Base-by-base conservation (phyloP, 176 grass and related monocot species). In the Elaeis guineensis region DNA sequence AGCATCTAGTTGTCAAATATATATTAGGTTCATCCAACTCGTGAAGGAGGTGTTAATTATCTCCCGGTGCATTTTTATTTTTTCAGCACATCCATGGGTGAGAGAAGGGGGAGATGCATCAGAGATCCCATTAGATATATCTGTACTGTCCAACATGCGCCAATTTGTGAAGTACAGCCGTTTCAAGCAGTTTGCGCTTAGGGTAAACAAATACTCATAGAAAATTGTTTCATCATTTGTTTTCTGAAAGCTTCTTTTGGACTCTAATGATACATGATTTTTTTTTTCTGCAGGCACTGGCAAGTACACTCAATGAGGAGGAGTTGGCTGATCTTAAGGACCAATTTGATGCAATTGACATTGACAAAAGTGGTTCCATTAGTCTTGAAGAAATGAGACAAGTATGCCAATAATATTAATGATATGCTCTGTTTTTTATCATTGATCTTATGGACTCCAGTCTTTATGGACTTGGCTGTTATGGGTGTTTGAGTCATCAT, bases 131-230 rank as follows among this genome's bases (percentile, higher is more conserved):
- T 60, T 98, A 19, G 94, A 98, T 73, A 98, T 98, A 83, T 98
- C 84, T 69, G 79, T 98, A 22, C 59, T 98, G 55, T 89, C 61
- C 48, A 98, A 98, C 77, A 98, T 98, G 84, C 88, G 93, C 21
- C 78, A 86, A 22, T 98, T 92, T 83, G 93, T 98, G 66, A 98
- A 89, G 73, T 98, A 98, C 74, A 92, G 88, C 70, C 93, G 93
- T 57, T 82, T 98, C 68, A 98, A 98, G 73, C 93, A 98, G 66
- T 98, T 98, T 69, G 93, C 93, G 5, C 73, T 98, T 25, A 80
- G 88, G 93, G 88, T 92, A 98, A 89, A 54, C 63, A 32, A 23
- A 52, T 18, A 54, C 19, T 29, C 67, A 55, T 60, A 4, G 35
- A 60, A 8, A 30, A 58, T 58, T 49, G 17, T 26, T 56, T 23